phyloP scores from a whole-genome alignment of 331 rosid species.

The Ulmus americana region DNA sequence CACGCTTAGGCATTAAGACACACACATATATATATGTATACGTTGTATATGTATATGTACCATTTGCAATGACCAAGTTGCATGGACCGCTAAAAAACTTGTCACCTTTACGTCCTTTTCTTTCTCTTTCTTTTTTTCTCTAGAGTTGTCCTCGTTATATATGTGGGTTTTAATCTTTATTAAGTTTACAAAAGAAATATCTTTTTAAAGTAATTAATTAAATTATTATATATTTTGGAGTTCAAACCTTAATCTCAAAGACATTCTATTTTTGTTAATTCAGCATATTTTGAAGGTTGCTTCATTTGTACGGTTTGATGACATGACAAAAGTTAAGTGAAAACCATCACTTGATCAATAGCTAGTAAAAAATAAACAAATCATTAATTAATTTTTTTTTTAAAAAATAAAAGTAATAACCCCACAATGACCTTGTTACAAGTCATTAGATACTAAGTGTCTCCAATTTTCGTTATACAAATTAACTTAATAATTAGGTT shows the following conservation, averaged over 20 bases:
- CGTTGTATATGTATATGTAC: not conserved
- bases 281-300: not conserved
- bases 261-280: not conserved
- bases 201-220: not conserved
- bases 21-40: slow-evolving; percentile 4
- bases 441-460: slow-evolving; percentile 22
- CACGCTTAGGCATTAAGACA: slow-evolving; percentile 30
- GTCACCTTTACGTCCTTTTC: slow-evolving; percentile 12
- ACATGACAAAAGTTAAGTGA: slow-evolving; percentile 13
- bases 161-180: not conserved
- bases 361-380: not conserved
- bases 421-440: slow-evolving; percentile 16
- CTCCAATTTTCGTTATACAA: slow-evolving; percentile 3
- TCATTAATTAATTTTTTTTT: not conserved
- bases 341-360: not conserved
- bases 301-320: not conserved
- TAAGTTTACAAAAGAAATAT: not conserved
- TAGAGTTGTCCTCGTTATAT: slow-evolving; percentile 5
- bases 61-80: not conserved
- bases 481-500: slow-evolving; percentile 14
- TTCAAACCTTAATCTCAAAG: slow-evolving; percentile 14
- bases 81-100: slow-evolving; percentile 1
- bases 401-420: not conserved
- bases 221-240: not conserved
- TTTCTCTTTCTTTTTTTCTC: not conserved